phyloP scores from a whole-genome alignment of 2,329 filamentous ascomycete genomes.

The Cladophialophora exuberans region DNA sequence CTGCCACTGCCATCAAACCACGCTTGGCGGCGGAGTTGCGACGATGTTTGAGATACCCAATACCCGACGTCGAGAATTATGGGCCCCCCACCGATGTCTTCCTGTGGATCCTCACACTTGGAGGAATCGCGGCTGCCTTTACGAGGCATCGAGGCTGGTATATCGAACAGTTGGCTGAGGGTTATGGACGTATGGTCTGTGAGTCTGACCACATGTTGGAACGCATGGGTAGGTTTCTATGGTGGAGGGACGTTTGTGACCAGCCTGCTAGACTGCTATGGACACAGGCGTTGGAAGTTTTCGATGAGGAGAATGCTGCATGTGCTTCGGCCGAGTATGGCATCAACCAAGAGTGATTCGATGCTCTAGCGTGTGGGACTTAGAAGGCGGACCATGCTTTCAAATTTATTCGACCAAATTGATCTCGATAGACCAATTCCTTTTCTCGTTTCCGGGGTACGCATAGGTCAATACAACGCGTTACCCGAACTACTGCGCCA shows the following conservation, averaged over 20 bases:
- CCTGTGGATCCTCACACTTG: neutral
- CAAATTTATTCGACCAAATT: too few species aligned
- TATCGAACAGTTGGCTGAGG: constrained; percentile 3
- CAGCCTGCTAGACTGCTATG: constrained; percentile 2
- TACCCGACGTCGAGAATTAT: constrained; percentile 4
- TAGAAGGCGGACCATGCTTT: neutral
- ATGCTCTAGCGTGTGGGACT: neutral
- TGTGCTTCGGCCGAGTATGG: neutral
- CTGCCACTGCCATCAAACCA: constrained; percentile 4
- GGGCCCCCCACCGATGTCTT: neutral
- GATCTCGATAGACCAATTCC: too few species aligned
- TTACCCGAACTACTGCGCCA: too few species aligned
- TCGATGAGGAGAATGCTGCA: neutral
- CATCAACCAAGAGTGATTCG: too few species aligned
- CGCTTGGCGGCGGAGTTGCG: constrained; percentile 6
- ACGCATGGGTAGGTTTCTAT: constrained; percentile 1
- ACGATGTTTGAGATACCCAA: neutral
- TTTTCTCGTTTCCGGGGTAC: neutral
- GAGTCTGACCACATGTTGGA: neutral
- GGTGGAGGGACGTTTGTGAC: constrained; percentile 7
- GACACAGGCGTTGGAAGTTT: constrained; percentile 5
- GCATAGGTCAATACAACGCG: neutral
- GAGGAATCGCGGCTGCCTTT: constrained; percentile 6
- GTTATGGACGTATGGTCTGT: neutral
- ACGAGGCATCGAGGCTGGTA: constrained; percentile 9